Evolutionary conservation across 371 early-diverging fungal species (phyloP), one percentile per base, ranked within the genome.

Genomic region (Apophysomyces ossiformis): DNA sequence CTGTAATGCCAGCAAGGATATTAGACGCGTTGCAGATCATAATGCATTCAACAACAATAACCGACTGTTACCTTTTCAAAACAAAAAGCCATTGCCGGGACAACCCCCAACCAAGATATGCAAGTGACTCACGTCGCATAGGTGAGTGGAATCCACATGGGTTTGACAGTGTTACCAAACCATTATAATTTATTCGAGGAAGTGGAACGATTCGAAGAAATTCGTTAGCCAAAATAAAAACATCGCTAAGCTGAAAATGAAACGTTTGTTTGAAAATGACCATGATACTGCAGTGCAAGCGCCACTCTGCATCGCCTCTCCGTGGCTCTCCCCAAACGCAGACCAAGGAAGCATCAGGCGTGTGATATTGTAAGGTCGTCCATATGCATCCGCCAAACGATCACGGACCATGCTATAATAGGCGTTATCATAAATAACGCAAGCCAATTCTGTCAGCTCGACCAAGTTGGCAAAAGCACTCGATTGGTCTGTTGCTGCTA

Each of bases 381-480:
- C 47, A 44, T 73, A 60, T 35, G 45, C 41, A 41, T 63, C 60
- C 1, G 61, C 64, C 1, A 73, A 38, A 4, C 43, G 13, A 26
- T 45, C 39, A 5, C 65, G 50, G n/a, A 68, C 32, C 7, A 35
- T 46, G 7, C 60, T 16, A 44, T 73, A 73, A 11, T 71, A 71
- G 39, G 69, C 64, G 61, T 76, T 69, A 45, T 74, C 74, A 62
- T 79, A 86, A 12, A 73, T 71, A 57, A 78, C 68, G 65, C 69
- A 81, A 0, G 86, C 86, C 18, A 71, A 68, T 65, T 82, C 78
- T 21, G 77, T 66, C 35, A 82, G 54, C 66, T 79, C 70, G 13
- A 76, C 61, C 37, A 81, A 68, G 36, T 68, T 68, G 26, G 67
- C 64, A 9, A 9, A 21, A 56, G 70, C 60, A 8, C 67, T 68